phyloP scores from a whole-genome alignment of 1,284 basidiomycete species.

The Mycosarcoma maydis region DNA sequence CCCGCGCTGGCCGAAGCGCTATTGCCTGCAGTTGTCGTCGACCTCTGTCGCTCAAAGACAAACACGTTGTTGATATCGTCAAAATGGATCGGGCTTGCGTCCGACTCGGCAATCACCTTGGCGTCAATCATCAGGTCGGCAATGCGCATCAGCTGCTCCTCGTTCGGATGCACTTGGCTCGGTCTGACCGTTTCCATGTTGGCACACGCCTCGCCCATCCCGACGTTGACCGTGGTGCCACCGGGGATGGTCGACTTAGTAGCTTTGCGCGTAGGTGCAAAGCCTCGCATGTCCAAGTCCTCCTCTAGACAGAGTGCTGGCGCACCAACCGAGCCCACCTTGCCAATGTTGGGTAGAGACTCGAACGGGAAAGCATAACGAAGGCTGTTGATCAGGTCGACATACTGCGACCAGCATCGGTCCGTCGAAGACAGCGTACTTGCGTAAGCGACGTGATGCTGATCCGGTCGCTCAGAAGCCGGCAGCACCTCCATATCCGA shows the following conservation, averaged over 20 bases:
- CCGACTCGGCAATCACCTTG: slow-evolving; percentile 72
- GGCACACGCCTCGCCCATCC: slow-evolving; percentile 49
- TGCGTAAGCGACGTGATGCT: slow-evolving; percentile 61
- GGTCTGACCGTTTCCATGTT: slow-evolving; percentile 31
- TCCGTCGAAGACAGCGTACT: slow-evolving; percentile 55
- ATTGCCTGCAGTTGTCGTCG: no score
- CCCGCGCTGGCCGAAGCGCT: neutral
- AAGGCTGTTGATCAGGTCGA: slow-evolving; percentile 76
- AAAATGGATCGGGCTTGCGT: slow-evolving; percentile 65
- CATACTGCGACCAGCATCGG: slow-evolving; percentile 78
- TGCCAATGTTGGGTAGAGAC: slow-evolving; percentile 72
- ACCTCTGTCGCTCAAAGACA: slow-evolving; percentile 19
- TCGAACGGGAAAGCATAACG: slow-evolving; percentile 77
- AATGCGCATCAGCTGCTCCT: slow-evolving; percentile 92
- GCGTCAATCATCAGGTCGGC: slow-evolving; percentile 84
- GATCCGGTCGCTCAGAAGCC: slow-evolving; percentile 18
- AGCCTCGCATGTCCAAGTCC: slow-evolving; percentile 88
- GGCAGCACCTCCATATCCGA: slow-evolving; percentile 31
- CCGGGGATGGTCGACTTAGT: slow-evolving; percentile 54
- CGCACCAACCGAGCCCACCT: slow-evolving; percentile 61
- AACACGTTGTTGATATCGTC: slow-evolving; percentile 56
- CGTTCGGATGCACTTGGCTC: slow-evolving; percentile 84
- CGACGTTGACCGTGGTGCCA: slow-evolving; percentile 33
- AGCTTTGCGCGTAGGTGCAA: slow-evolving; percentile 78
- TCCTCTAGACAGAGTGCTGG: slow-evolving; percentile 78